Percentiles rank a stretch among this genome's conserved stretches.
These are phyloP conservation scores for Aspergillus steynii DNA, from an alignment of 495 filamentous ascomycete genomes.

Conservation along the genomic window DNA sequence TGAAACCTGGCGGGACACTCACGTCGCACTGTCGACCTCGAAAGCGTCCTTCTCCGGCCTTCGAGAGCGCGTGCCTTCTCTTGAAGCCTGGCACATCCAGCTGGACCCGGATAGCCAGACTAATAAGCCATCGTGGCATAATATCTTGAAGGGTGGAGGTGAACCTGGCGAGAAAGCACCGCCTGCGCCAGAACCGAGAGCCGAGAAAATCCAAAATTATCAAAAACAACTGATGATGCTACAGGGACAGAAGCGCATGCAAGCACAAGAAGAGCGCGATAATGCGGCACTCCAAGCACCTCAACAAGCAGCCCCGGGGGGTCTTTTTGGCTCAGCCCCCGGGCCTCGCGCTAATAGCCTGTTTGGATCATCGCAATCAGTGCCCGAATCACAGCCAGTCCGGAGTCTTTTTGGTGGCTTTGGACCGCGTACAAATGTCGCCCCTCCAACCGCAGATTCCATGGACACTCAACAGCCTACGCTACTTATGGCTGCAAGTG, in stretches of 20 bases:
- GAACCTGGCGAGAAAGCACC: neutral
- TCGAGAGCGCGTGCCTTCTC: constrained; percentile 55
- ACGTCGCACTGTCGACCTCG: constrained; percentile 66
- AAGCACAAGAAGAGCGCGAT: neutral
- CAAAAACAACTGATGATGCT: neutral
- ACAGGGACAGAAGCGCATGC: neutral
- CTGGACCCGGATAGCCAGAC: constrained; percentile 22
- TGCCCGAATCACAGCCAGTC: too few relatives aligned
- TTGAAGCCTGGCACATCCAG: constrained; percentile 62
- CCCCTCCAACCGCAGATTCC: too few relatives aligned
- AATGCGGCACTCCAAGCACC: neutral
- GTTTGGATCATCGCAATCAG: too few relatives aligned
- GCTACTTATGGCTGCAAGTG: too few relatives aligned
- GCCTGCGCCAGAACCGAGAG: neutral
- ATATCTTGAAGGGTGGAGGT: constrained; percentile 8
- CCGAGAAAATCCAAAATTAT: too few relatives aligned
- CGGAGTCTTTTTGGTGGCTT: too few relatives aligned
- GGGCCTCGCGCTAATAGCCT: too few relatives aligned
- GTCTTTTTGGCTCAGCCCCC: neutral
- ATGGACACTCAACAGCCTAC: too few relatives aligned
- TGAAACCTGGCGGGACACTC: constrained; percentile 68
- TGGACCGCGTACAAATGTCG: too few relatives aligned
- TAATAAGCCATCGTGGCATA: constrained; percentile 15
- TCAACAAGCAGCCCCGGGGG: neutral
- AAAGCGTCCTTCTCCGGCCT: constrained; percentile 64